These are phyloP conservation scores for Haberlea rhodopensis DNA, from an alignment of 257 asterid species.

Conservation along the genomic window DNA sequence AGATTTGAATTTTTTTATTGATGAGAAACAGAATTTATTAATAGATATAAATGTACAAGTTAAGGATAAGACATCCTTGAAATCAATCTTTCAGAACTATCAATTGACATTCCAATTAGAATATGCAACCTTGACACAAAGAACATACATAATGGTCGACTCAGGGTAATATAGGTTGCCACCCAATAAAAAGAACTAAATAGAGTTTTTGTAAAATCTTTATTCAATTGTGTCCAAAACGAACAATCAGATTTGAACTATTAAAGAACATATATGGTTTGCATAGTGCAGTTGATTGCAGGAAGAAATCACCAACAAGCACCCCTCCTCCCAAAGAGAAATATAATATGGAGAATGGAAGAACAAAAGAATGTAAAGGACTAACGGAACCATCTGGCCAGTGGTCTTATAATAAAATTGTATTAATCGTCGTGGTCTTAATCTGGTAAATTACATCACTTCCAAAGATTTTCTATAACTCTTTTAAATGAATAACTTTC, in stretches of 20 bases:
- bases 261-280: constrained; percentile 1
- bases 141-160: background rate
- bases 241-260: background rate
- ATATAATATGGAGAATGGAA: background rate
- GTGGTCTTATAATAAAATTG: background rate
- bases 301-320: background rate
- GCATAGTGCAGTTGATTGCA: background rate
- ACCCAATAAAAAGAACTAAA: background rate
- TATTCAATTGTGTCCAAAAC: background rate
- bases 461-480: background rate
- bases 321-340: background rate
- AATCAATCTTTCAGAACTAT: background rate
- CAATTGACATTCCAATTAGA: background rate
- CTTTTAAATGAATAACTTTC: background rate
- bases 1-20: constrained; percentile 6
- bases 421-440: background rate
- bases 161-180: background rate
- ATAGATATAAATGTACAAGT: background rate
- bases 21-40: background rate
- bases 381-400: background rate
- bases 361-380: background rate
- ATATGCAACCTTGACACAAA: background rate
- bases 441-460: background rate
- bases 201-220: background rate
- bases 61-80: background rate